Conservation (phyloP, 2,329 filamentous ascomycete species). For the Monosporascus sp. region DNA sequence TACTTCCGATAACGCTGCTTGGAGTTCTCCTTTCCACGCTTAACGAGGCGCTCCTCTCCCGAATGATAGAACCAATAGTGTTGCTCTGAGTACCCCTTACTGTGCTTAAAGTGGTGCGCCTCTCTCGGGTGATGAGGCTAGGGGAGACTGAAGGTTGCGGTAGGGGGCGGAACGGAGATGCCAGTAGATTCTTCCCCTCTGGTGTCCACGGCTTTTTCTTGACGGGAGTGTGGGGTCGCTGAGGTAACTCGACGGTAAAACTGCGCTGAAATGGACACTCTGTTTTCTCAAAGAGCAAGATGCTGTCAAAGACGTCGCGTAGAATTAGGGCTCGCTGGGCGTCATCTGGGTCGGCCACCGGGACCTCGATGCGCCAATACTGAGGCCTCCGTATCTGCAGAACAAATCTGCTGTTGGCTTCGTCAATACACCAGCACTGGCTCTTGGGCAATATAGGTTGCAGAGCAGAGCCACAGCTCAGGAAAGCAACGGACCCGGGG, state of each 20-base stretch:
- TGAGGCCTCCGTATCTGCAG: slow-evolving; percentile 75
- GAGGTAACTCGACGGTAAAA: slow-evolving; percentile 70
- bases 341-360: slow-evolving; percentile 59
- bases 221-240: slow-evolving; percentile 58
- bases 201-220: slow-evolving; percentile 67
- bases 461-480: slow-evolving; percentile 77
- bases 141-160: slow-evolving; percentile 17
- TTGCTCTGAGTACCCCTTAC: not conserved
- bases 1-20: too few relatives aligned
- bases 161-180: slow-evolving; percentile 30
- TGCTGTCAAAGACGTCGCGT: slow-evolving; percentile 62
- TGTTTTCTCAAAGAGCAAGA: slow-evolving; percentile 83
- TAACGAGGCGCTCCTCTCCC: too few relatives aligned
- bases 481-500: slow-evolving; percentile 78
- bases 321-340: slow-evolving; percentile 59
- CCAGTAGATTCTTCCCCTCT: slow-evolving; percentile 34
- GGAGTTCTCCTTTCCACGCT: too few relatives aligned
- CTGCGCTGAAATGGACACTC: slow-evolving; percentile 76
- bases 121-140: slow-evolving; percentile 14
- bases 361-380: slow-evolving; percentile 88
- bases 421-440: slow-evolving; percentile 90
- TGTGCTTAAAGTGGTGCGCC: slow-evolving; percentile 9
- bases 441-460: slow-evolving; percentile 85
- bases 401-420: slow-evolving; percentile 75
- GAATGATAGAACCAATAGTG: not conserved